Percentiles rank a stretch among this genome's conserved stretches.
Evolutionary conservation across 2,329 filamentous ascomycete species (phyloP).

Genomic region (Talaromyces sp.): DNA sequence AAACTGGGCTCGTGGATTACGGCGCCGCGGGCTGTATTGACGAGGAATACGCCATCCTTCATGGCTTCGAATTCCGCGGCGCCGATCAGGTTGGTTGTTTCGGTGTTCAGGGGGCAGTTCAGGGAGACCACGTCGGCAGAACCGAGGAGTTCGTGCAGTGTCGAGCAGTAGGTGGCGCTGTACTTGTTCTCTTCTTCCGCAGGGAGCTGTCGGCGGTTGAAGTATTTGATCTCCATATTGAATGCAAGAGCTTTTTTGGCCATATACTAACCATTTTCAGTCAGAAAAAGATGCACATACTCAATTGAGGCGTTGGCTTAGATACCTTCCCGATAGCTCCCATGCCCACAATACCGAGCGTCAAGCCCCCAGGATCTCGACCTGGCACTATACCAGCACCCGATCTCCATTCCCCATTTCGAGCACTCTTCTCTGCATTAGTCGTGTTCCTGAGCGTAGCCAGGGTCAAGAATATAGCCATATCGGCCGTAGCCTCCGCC

Average conservation of each 20-base stretch:
- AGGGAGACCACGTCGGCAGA: slow-evolving; percentile 67
- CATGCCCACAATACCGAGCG: slow-evolving; percentile 72
- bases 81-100: slow-evolving; percentile 68
- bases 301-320: slow-evolving; percentile 23
- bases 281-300: no score
- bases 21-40: slow-evolving; percentile 74
- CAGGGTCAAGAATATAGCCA: slow-evolving; percentile 68
- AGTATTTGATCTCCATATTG: slow-evolving; percentile 28
- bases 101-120: slow-evolving; percentile 68
- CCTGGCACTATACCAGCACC: slow-evolving; percentile 64
- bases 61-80: slow-evolving; percentile 63
- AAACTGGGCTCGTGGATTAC: slow-evolving; percentile 71
- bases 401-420: slow-evolving; percentile 46
- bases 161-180: slow-evolving; percentile 36
- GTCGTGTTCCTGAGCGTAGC: slow-evolving; percentile 67
- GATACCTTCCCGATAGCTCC: slow-evolving; percentile 66
- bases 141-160: slow-evolving; percentile 61
- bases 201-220: slow-evolving; percentile 44
- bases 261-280: slow-evolving; percentile 1
- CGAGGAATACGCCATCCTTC: slow-evolving; percentile 69
- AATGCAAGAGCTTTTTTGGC: slow-evolving; percentile 20
- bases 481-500: slow-evolving; percentile 72
- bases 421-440: slow-evolving; percentile 56
- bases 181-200: slow-evolving; percentile 37
- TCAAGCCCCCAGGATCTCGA: slow-evolving; percentile 67